Evolutionary conservation across 108 stramenopile genomes (phyloP), one percentile per base, ranked within the genome.

Genomic region (Asterionellopsis glacialis): DNA sequence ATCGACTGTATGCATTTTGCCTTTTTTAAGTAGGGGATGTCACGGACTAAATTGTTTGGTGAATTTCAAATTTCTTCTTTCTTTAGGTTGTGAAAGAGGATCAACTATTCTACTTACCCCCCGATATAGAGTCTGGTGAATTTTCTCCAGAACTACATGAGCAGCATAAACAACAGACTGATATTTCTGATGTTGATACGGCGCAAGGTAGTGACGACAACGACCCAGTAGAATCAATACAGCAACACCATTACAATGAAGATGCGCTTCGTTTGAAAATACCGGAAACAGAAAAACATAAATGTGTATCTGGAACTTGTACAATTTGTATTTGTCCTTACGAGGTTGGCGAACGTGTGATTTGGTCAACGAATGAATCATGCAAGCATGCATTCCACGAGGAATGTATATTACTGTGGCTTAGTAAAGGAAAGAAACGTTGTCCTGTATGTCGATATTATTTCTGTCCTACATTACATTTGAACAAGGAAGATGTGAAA

Each of bases 301-400:
- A 18, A 49, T 5, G 4, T 15, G 48, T 78, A 10, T 67, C 72
- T 28, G 71, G 55, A 44, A 25, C 60, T 0, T 88, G 87, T 55
- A 64, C 83, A 11, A 72, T 88, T 33, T 88, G 87, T 52, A 67
- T 84, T 13, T 75, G 57, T 2, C 65, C 76, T 2, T 88, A 84
- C 51, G 68, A 72, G 41, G 68, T 19, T 38, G 87, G 83, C 4
- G 83, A 88, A 56, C 55, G 18, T 7, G 40, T 88, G 7, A 76
- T 80, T 11, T 65, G 78, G 53, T 84, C 83, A 0, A 71, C 57
- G 19, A 43, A 74, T 55, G 21, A 57, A 0, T 15, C 27, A 12
- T 88, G 87, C 45, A 60, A 57, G 10, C 87, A 88, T 55, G 87
- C 74, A 10, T 88, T 88, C 57, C 87, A 88, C 53, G 64, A 73